Base-by-base conservation (phyloP, 768 basidiomycete genomes). In the Thelephora aurantiotincta region DNA sequence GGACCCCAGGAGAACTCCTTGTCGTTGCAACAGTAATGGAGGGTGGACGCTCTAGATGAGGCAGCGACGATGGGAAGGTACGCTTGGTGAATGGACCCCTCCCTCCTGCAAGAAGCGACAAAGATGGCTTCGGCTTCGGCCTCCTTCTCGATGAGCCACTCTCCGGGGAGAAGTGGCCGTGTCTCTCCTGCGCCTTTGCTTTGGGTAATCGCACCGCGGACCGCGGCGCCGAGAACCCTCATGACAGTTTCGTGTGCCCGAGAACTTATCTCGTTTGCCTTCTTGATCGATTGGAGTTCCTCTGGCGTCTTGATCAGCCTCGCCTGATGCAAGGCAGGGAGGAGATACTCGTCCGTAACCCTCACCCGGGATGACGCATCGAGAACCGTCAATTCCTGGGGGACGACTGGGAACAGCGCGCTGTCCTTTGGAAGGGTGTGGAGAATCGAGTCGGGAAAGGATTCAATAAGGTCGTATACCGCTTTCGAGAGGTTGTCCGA, bases 1-100 rank as follows among this genome's bases (percentile, higher is more conserved):
- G 88, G 88, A 2, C 86, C 85, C 87, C 86, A 90, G 1, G 83
- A 80, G 58, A 90, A 88, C 42, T 79, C 81, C 49, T 74, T 75
- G 59, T 92, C 87, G 57, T 94, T 96, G 66, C 89, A 92, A 57
- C 91, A 91, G 63, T 97, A 97, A 58, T 97, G 93, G 3, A 98
- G 68, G 0, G 90, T 96, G 1, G 89, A 82, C 3, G 92, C 91
- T 16, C 89, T 75, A 2, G 77, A 77, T 0, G 90, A 83, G 0
- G 84, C 81, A 1, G 94, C 94, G 2, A 92, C 86, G 46, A 96
- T 96, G 1, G 94, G 92, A 6, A 87, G 71, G 63, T 98, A 97
- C 0, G 92, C 89, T 64, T 93, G 90, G 45, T 84, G 84, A 11
- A 79, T 72, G 1, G 91, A 92, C 89, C 89, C 91, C 65, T 89